Evolutionary conservation across 202 grass and related monocot species (phyloP).

Genomic region (Bolboschoenoplectus hybrid): DNA sequence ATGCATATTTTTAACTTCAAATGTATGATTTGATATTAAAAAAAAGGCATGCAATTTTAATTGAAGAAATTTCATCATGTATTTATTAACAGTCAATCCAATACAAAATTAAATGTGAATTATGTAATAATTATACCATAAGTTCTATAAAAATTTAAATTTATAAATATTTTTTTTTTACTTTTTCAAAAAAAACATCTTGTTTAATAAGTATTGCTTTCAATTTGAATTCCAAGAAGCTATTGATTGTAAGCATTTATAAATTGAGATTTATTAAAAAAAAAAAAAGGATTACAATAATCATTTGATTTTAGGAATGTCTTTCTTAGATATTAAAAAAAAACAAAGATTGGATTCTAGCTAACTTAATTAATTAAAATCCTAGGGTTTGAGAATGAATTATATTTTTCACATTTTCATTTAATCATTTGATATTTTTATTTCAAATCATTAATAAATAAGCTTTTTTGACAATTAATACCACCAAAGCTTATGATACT

Average conservation of each 20-base stretch:
- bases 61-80: no score
- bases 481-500: neutral
- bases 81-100: no score
- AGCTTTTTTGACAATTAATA: neutral
- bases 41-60: no score
- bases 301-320: neutral
- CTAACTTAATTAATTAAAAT: no score
- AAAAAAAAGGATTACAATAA: neutral
- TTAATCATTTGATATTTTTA: neutral
- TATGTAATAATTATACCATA: no score
- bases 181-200: neutral
- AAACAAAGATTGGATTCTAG: no score
- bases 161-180: no score
- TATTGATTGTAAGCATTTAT: no score
- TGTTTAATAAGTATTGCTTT: neutral
- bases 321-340: no score
- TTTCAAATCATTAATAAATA: neutral
- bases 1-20: neutral
- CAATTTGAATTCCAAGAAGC: neutral
- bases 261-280: no score
- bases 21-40: neutral
- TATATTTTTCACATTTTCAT: neutral
- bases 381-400: neutral
- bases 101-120: no score
- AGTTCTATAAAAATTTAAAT: no score